Base-by-base conservation (phyloP, 225 moss, liverwort and hornwort species). In the Ulota crispa region DNA sequence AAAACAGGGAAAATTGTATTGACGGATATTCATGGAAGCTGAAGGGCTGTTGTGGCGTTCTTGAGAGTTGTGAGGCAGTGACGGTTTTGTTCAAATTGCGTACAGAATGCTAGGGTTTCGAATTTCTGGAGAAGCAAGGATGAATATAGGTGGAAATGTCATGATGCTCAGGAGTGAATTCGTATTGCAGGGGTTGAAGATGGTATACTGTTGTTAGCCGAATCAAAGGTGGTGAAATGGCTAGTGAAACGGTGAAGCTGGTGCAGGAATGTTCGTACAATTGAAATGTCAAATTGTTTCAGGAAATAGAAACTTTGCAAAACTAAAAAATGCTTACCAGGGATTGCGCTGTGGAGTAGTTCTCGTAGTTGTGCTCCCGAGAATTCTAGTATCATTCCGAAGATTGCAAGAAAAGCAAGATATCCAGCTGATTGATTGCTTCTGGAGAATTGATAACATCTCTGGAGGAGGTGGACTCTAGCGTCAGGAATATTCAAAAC, bases 401-500 rank as follows among this genome's bases (percentile, higher is more conserved):
- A 34, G 68, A 68, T 27, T 84, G 78, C 43, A 59, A 60, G 67
- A 72, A 78, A 30, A 61, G 45, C 61, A 45, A 45, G 56, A 24
- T 52, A 37, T 68, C 61, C 37, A 78, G 63, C 67, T 80, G n/a
- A 78, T 76, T 19, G 36, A 36, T 43, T 75, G 42, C 43, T 72
- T 57, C 45, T 62, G 68, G 59, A 56, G n/a, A 41, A 30, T 50
- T 54, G 78, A 61, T 47, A 68, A 23, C 11, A 20, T 50, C 19
- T 34, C 4, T 9, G 14, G 63, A 76, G 53, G 55, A 72, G 37
- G n/a, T 18, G 31, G 70, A 31, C 61, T 60, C 23, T 50, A 52
- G 69, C 16, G 73, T 82, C 78, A 32, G 64, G 78, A 81, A 52
- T 81, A 41, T 82, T 61, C 24, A 32, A 62, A 82, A 80, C 37